These are phyloP conservation scores for Erucastrum elatum DNA, from an alignment of 345 rosid genomes.

Conservation along the genomic window DNA sequence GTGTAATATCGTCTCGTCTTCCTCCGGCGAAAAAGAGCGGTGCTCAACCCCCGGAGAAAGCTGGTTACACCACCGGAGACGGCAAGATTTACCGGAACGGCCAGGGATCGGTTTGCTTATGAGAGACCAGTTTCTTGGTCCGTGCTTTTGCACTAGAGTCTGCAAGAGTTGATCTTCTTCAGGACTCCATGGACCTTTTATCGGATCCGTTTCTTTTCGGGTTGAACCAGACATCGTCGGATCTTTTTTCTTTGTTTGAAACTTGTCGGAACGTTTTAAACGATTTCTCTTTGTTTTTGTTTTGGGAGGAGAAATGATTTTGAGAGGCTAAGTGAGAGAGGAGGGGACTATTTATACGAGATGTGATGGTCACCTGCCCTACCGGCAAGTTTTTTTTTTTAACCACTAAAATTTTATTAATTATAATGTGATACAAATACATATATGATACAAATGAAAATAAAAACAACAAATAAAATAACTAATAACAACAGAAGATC, in stretches of 20 bases:
- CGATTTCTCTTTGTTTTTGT: not conserved
- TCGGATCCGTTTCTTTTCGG: constrained; percentile 59
- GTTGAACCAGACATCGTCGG: constrained; percentile 36
- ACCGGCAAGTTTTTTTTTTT: constrained; percentile 30
- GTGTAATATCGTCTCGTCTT: constrained; percentile 65
- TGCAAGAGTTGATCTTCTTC: constrained; percentile 82
- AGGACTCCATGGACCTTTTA: constrained; percentile 97
- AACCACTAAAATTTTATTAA: too few relatives aligned
- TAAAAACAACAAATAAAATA: too few relatives aligned
- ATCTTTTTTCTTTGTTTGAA: not conserved
- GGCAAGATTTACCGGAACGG: constrained; percentile 87
- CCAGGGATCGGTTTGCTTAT: constrained; percentile 94
- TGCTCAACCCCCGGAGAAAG: constrained; percentile 91
- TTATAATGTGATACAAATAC: too few relatives aligned
- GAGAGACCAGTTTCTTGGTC: constrained; percentile 91
- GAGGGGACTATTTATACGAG: constrained; percentile 32
- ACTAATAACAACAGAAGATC: too few relatives aligned
- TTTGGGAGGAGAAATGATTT: not conserved
- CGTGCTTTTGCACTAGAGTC: constrained; percentile 64
- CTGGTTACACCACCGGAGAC: constrained; percentile 97
- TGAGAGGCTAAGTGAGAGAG: constrained; percentile 36
- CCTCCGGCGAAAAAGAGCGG: constrained; percentile 71
- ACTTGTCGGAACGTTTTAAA: not conserved
- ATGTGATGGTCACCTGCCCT: constrained; percentile 33
- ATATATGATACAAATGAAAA: too few relatives aligned